These are phyloP conservation scores for Millerozyma miso DNA, from an alignment of 805 yeast genomes.

Conservation along the genomic window DNA sequence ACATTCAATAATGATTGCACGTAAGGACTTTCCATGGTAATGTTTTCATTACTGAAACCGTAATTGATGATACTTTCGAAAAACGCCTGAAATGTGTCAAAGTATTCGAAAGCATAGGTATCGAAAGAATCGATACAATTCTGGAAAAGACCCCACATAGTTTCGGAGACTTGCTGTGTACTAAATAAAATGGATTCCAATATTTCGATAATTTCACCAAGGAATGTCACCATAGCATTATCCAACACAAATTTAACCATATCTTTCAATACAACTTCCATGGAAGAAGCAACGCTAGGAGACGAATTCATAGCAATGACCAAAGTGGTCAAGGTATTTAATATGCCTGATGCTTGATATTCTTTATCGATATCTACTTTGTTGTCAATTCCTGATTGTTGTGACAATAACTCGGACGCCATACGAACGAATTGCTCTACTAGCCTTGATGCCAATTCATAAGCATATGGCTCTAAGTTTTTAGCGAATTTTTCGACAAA, in stretches of 20 bases:
- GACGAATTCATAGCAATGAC: conserved; percentile 40
- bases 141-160: conserved; percentile 50
- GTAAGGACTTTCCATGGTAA: conserved; percentile 34
- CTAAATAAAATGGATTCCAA: conserved; percentile 55
- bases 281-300: conserved; percentile 30
- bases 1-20: conserved; percentile 36
- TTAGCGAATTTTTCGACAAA: conserved; percentile 41
- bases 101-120: conserved; percentile 56
- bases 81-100: conserved; percentile 53
- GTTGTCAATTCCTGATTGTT: conserved; percentile 12
- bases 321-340: conserved; percentile 39
- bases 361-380: conserved; percentile 33
- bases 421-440: conserved; percentile 71
- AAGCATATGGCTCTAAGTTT: conserved; percentile 39
- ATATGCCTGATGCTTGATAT: conserved; percentile 40
- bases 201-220: conserved; percentile 37
- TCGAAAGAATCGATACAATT: conserved; percentile 51
- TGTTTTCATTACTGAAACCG: conserved; percentile 41
- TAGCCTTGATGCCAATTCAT: conserved; percentile 44
- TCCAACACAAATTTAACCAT: conserved; percentile 33
- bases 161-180: conserved; percentile 46
- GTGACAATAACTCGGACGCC: conserved; percentile 51
- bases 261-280: conserved; percentile 31
- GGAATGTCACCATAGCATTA: conserved; percentile 36
- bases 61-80: conserved; percentile 50